Evolutionary conservation across 2,329 filamentous ascomycete genomes (phyloP).

Genomic region (Aspergillus pseudoterreus): DNA sequence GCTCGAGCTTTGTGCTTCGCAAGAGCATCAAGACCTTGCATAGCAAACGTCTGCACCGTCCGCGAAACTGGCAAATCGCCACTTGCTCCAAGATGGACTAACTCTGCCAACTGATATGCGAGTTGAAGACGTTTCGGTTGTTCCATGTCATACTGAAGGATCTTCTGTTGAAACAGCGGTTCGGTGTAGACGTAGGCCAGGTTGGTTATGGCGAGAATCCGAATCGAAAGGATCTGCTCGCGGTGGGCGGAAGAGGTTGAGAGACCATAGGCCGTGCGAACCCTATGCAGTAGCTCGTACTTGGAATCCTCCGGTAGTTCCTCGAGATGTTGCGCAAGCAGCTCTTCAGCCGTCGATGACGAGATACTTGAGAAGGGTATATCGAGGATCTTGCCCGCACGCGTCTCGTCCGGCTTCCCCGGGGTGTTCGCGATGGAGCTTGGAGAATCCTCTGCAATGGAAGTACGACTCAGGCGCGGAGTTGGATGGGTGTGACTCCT

Average conservation of each 20-base stretch:
- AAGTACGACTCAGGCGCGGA: constrained; percentile 48
- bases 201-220: constrained; percentile 84
- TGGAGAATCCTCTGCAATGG: constrained; percentile 46
- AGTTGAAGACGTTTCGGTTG: constrained; percentile 86
- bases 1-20: constrained; percentile 72
- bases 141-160: constrained; percentile 82
- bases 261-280: constrained; percentile 80
- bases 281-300: constrained; percentile 80
- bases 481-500: constrained; percentile 61
- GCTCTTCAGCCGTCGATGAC: constrained; percentile 33
- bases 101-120: constrained; percentile 84
- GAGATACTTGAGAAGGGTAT: constrained; percentile 52
- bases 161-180: constrained; percentile 75
- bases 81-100: constrained; percentile 78
- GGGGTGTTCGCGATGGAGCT: constrained; percentile 46
- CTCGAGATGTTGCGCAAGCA: constrained; percentile 44
- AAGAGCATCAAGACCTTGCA: constrained; percentile 81
- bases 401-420: constrained; percentile 34
- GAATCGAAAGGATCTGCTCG: constrained; percentile 73
- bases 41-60: constrained; percentile 75
- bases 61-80: constrained; percentile 65
- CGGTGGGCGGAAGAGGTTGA: constrained; percentile 62
- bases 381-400: constrained; percentile 57
- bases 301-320: constrained; percentile 69
- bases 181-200: constrained; percentile 86